Conservation (phyloP, 139 green algal genomes). For the Dunaliella primolecta region DNA sequence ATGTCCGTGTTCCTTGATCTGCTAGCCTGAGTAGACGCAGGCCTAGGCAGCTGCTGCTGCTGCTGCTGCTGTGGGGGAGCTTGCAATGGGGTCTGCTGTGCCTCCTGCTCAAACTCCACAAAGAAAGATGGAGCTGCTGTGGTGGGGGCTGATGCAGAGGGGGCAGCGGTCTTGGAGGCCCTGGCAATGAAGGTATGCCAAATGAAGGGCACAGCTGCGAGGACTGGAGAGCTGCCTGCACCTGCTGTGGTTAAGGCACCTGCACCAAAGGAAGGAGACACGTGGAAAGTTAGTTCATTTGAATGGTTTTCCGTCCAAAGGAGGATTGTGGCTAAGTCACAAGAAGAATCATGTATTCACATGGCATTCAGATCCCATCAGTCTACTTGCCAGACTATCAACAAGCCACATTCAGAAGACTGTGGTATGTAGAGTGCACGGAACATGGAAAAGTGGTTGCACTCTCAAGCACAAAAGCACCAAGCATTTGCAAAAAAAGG, state of each 20-base stretch:
- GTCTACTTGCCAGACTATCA: constrained; percentile 26
- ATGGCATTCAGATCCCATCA: constrained; percentile 15
- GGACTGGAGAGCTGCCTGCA: constrained; percentile 3
- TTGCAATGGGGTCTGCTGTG: neutral
- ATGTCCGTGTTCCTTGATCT: neutral
- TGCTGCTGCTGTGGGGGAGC: neutral
- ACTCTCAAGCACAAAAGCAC: constrained; percentile 23
- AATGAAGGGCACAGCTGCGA: constrained; percentile 42
- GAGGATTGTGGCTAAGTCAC: neutral
- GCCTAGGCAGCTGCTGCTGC: neutral
- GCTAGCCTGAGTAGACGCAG: too few relatives aligned
- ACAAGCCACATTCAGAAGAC: constrained; percentile 15
- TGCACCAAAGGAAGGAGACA: too few relatives aligned
- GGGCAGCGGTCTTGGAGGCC: neutral
- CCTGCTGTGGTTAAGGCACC: neutral
- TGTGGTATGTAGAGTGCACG: constrained; percentile 1
- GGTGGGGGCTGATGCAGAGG: neutral
- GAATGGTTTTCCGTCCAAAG: neutral
- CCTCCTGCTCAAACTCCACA: neutral
- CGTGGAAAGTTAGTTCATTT: neutral
- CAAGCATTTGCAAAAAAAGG: neutral
- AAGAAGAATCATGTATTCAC: neutral
- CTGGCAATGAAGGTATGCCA: constrained; percentile 47
- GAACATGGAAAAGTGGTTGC: constrained; percentile 18
- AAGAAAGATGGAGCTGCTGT: neutral